Base-by-base conservation (phyloP, 768 basidiomycete genomes). In the Kwoniella sp. region DNA sequence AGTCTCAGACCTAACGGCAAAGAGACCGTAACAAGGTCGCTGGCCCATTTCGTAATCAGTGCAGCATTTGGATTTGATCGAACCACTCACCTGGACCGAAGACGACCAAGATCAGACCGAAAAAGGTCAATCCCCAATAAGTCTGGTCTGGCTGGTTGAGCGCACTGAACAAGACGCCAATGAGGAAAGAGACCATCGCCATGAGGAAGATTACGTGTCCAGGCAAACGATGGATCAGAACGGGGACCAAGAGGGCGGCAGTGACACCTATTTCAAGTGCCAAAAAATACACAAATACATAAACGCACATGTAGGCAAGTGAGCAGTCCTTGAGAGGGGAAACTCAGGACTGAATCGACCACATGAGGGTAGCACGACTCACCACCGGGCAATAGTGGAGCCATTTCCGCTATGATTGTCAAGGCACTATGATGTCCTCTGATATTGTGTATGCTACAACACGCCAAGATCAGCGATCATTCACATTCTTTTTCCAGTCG, bases 61-160 rank as follows among this genome's bases (percentile, higher is more conserved):
- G n/a, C n/a, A n/a, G n/a, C n/a, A n/a, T n/a, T n/a, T n/a, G 5
- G 34, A 37, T 13, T 37, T 37, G 34, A 5, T 37, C 34, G 13
- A 37, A 26, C 1, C 7, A 65, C 25, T 34, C 41, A 53, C 51
- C 56, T 2, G 66, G 66, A 26, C 66, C 66, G 22, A 67, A 53
- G 5, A 62, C 57, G 23, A 34, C 47, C 7, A 63, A 25, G 2
- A 67, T 20, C 25, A 62, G 17, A 54, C 66, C 62, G n/a, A 30
- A 52, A 34, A 73, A 71, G 0, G 62, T 67, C 51, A 62, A 38
- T 2, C 59, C 69, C 72, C 72, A 73, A 41, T 73, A 73, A 9
- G 51, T 62, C 30, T 61, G 55, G 26, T 60, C 26, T 1, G 56
- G 54, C 4, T 65, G 69, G 31, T 64, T 58, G 4, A 60, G 41